Percentiles rank a stretch among this genome's conserved stretches.
These are phyloP conservation scores for Fusarium sterilihyphosum DNA, from an alignment of 2,329 filamentous ascomycete genomes.

Conservation along the genomic window DNA sequence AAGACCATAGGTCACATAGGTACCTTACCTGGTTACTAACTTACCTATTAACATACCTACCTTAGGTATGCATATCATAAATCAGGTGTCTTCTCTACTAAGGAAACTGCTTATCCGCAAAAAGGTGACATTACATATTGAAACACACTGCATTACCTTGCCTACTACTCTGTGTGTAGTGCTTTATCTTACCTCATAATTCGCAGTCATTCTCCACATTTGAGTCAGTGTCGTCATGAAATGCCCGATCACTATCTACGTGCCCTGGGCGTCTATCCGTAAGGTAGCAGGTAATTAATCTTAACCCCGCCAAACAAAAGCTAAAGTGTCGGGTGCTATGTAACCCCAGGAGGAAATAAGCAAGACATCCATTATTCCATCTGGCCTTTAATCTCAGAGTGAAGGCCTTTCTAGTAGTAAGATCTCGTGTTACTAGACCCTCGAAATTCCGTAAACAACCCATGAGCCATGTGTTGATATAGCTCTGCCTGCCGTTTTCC, in stretches of 20 bases:
- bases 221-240: slow-evolving; percentile 17
- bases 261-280: not conserved
- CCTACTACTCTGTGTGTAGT: too few species aligned
- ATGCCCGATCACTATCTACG: not conserved
- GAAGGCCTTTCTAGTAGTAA: not conserved
- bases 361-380: not conserved
- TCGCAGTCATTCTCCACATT: slow-evolving; percentile 15
- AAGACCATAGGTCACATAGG: not conserved
- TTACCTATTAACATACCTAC: not conserved
- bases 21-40: not conserved
- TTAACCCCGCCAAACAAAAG: slow-evolving; percentile 27
- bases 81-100: not conserved
- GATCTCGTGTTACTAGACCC: not conserved
- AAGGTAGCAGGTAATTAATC: not conserved
- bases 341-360: too few species aligned
- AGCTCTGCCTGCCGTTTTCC: not conserved
- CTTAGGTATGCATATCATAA: not conserved
- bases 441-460: not conserved
- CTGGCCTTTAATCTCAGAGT: not conserved
- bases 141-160: not conserved
- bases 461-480: not conserved
- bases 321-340: slow-evolving; percentile 1
- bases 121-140: not conserved
- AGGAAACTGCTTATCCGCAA: not conserved
- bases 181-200: not conserved